A percentile compares a stretch with the other conserved stretches of the same genome.
Conservation (phyloP, 1,139 yeast genomes). For the Yamadazyma diddensiae region DNA sequence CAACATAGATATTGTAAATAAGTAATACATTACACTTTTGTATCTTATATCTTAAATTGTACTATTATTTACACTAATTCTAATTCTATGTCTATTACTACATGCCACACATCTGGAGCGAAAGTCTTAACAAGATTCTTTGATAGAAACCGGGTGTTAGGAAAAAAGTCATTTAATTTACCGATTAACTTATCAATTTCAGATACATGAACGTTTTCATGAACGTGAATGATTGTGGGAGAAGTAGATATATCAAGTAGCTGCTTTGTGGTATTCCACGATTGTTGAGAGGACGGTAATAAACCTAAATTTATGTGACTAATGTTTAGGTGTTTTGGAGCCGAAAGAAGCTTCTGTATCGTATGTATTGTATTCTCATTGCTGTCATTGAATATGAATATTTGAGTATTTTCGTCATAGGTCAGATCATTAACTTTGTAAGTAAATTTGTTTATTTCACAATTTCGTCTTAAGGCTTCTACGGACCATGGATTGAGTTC, state of each 20-base stretch:
- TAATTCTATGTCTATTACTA: too few species aligned
- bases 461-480: slow-evolving; percentile 63
- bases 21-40: too few species aligned
- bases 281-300: slow-evolving; percentile 62
- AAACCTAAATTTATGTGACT: slow-evolving; percentile 76
- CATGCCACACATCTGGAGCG: slow-evolving; percentile 86
- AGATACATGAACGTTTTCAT: slow-evolving; percentile 62
- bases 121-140: slow-evolving; percentile 71
- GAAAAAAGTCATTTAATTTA: slow-evolving; percentile 12
- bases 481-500: slow-evolving; percentile 86
- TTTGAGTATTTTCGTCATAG: slow-evolving; percentile 22
- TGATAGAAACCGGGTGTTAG: slow-evolving; percentile 20
- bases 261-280: slow-evolving; percentile 53
- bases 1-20: not conserved
- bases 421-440: slow-evolving; percentile 19
- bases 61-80: too few species aligned
- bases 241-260: slow-evolving; percentile 17
- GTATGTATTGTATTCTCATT: slow-evolving; percentile 51
- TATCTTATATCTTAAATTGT: not conserved
- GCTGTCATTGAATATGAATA: slow-evolving; percentile 55
- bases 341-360: slow-evolving; percentile 28
- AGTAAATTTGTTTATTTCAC: slow-evolving; percentile 41
- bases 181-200: slow-evolving; percentile 37
- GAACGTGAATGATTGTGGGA: slow-evolving; percentile 55
- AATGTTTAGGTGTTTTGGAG: slow-evolving; percentile 35